Conservation (phyloP, 345 rosid genomes). For the Syzygium oleosum region DNA sequence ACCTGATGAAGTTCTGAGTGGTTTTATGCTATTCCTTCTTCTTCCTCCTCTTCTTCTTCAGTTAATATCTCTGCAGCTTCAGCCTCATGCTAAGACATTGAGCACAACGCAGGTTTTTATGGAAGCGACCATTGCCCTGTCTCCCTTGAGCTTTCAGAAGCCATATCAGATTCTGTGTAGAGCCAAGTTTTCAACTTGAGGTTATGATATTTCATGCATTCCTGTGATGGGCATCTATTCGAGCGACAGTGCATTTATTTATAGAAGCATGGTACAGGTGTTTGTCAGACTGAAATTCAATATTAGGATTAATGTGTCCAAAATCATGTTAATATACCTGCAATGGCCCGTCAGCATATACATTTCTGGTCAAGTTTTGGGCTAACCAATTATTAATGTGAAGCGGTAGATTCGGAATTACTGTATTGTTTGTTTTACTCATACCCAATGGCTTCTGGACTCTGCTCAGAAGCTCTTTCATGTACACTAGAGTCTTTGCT, state of each 20-base stretch:
- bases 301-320: neutral
- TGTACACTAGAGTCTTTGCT: neutral
- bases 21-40: neutral
- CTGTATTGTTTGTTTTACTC: neutral
- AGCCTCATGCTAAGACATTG: neutral
- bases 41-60: neutral
- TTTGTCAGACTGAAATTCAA: neutral
- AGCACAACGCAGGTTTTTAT: constrained; percentile 47
- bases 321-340: neutral
- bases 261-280: neutral
- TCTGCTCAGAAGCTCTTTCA: neutral
- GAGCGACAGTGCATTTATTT: neutral
- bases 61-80: neutral
- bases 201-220: neutral
- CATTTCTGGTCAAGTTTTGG: neutral
- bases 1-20: neutral
- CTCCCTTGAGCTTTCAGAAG: constrained; percentile 57
- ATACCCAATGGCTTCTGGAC: neutral
- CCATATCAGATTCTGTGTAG: constrained; percentile 14
- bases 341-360: neutral
- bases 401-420: neutral
- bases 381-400: neutral
- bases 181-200: constrained; percentile 10
- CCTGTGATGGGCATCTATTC: neutral
- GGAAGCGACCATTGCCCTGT: constrained; percentile 97